Evolutionary conservation across 345 rosid genomes (phyloP).

Genomic region (Noccaea bulbosa): DNA sequence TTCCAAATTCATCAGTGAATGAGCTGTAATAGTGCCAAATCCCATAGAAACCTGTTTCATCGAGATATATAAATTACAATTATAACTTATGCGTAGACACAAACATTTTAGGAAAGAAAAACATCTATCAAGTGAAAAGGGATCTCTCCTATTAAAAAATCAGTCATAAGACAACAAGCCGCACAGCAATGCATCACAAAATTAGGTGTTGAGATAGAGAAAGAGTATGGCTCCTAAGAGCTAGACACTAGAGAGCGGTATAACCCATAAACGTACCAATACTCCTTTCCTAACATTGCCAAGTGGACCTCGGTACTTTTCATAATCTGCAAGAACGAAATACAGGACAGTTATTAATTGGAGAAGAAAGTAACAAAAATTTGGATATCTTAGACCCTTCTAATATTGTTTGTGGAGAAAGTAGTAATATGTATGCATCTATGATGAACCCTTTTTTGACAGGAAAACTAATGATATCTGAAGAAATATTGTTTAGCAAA

Average conservation of each 20-base stretch:
- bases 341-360: constrained; percentile 10
- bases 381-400: constrained; percentile 10
- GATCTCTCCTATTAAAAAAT: constrained; percentile 7
- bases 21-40: constrained; percentile 78
- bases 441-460: neutral
- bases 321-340: constrained; percentile 62
- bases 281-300: constrained; percentile 99
- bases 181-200: neutral
- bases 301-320: constrained; percentile 81
- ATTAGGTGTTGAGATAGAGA: neutral
- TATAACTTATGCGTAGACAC: constrained; percentile 3
- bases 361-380: constrained; percentile 11
- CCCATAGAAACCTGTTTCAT: constrained; percentile 90
- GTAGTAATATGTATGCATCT: constrained; percentile 2
- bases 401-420: neutral
- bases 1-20: constrained; percentile 90
- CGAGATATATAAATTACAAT: constrained; percentile 4
- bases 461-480: neutral
- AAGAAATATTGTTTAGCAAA: constrained; percentile 5
- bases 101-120: neutral
- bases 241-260: constrained; percentile 4
- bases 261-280: constrained; percentile 58
- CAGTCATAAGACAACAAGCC: constrained; percentile 12
- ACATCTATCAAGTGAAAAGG: neutral
- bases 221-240: neutral